A percentile compares a stretch with the other conserved stretches of the same genome.
These are phyloP conservation scores for Aspergillus fumigatiaffinis DNA, from an alignment of 2,329 filamentous ascomycete species.

Conservation along the genomic window DNA sequence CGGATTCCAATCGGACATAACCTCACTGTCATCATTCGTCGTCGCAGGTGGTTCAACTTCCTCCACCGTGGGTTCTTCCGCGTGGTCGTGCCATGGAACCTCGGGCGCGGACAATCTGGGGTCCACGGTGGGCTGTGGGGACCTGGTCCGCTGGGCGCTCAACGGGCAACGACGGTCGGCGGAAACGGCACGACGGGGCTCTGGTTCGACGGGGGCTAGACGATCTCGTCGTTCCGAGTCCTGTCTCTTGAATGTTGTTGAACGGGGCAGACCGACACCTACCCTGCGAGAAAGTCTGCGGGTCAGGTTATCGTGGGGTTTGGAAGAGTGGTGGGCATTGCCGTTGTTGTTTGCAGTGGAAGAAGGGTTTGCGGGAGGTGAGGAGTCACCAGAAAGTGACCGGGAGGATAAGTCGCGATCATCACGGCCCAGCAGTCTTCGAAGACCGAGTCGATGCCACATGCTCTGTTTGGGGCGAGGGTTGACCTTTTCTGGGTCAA, in stretches of 20 bases:
- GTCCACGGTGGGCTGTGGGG: conserved; percentile 36
- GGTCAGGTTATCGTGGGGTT: conserved; percentile 29
- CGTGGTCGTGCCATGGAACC: conserved; percentile 34
- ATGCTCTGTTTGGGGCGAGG: conserved; percentile 40
- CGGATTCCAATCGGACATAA: conserved; percentile 26
- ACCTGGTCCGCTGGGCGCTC: conserved; percentile 43
- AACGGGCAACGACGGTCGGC: conserved; percentile 43
- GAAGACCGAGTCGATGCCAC: conserved; percentile 43
- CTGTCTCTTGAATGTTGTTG: conserved; percentile 77
- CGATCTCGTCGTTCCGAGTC: conserved; percentile 74
- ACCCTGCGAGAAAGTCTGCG: conserved; percentile 47
- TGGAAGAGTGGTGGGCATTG: conserved; percentile 14
- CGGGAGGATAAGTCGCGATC: conserved; percentile 31
- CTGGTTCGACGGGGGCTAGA: conserved; percentile 62
- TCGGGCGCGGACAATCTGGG: conserved; percentile 41
- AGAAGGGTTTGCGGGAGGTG: conserved; percentile 12
- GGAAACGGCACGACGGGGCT: conserved; percentile 65
- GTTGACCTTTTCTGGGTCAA: conserved; percentile 31
- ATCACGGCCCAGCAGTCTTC: conserved; percentile 42
- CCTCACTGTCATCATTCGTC: conserved; percentile 25
- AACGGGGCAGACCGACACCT: conserved; percentile 72
- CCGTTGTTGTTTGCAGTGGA: conserved; percentile 11
- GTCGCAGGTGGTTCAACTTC: conserved; percentile 18
- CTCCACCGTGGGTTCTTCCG: conserved; percentile 30
- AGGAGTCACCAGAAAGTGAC: conserved; percentile 14